phyloP scores from a whole-genome alignment of 2,329 filamentous ascomycete species.

The Aspergillus brasiliensis region DNA sequence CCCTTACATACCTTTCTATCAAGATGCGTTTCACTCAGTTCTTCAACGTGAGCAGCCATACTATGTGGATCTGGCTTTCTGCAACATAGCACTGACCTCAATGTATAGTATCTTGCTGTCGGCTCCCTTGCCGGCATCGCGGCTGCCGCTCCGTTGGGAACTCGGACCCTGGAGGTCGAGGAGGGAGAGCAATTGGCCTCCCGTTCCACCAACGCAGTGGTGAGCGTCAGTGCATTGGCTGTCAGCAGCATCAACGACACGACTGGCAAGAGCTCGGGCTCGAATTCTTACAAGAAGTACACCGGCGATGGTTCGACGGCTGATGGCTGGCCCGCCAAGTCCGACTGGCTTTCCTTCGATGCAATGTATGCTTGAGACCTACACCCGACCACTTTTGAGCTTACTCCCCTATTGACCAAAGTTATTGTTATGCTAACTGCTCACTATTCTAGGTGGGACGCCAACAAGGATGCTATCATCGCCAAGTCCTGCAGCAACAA shows the following conservation, averaged over 20 bases:
- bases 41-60: not conserved
- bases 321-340: slow-evolving; percentile 29
- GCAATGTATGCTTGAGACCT: slow-evolving; percentile 18
- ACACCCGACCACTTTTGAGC: too few species aligned
- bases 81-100: not conserved
- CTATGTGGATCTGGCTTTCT: too few species aligned
- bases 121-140: not conserved
- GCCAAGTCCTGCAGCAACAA: slow-evolving; percentile 19
- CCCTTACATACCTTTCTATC: not conserved
- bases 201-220: slow-evolving; percentile 3
- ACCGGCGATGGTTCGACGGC: slow-evolving; percentile 23
- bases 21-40: slow-evolving; percentile 6
- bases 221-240: slow-evolving; percentile 1
- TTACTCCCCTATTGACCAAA: too few species aligned
- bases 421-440: not conserved
- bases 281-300: slow-evolving; percentile 18
- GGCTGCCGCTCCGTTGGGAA: slow-evolving; percentile 2
- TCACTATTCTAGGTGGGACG: slow-evolving; percentile 14
- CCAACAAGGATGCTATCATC: slow-evolving; percentile 15
- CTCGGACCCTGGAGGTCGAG: slow-evolving; percentile 2
- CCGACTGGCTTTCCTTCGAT: slow-evolving; percentile 25
- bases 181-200: not conserved
- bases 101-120: not conserved
- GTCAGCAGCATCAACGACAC: not conserved
- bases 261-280: not conserved